Conservation (phyloP, 2,329 filamentous ascomycete genomes). For the Raffaelea deltoideospora region DNA sequence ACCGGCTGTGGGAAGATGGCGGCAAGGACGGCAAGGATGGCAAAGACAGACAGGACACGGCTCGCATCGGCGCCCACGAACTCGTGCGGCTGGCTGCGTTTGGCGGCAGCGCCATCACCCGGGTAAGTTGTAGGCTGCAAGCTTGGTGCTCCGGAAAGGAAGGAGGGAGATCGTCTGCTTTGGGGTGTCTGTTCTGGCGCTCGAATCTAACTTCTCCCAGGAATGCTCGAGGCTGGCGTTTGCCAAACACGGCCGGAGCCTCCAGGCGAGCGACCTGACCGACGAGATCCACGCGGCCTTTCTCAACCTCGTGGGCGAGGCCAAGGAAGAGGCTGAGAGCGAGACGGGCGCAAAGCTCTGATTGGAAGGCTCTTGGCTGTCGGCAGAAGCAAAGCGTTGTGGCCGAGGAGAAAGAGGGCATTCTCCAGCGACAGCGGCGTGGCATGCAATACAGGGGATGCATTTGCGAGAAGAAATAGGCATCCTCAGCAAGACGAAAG, state of each 20-base stretch:
- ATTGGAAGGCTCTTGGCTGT: neutral
- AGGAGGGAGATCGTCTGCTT: too few species aligned
- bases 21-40: conserved; percentile 13
- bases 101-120: conserved; percentile 74
- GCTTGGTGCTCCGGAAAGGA: too few species aligned
- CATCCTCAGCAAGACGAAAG: too few species aligned
- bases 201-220: too few species aligned
- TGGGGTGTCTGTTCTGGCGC: too few species aligned
- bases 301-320: conserved; percentile 62
- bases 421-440: neutral
- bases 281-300: conserved; percentile 80
- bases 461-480: neutral
- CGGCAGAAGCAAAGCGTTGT: neutral
- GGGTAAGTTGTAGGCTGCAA: conserved; percentile 35
- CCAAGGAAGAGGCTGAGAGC: conserved; percentile 25
- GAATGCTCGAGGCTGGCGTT: conserved; percentile 82
- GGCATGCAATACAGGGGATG: neutral
- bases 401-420: too few species aligned
- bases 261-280: conserved; percentile 88
- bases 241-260: conserved; percentile 64
- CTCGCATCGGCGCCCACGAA: conserved; percentile 19
- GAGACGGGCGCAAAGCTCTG: conserved; percentile 12
- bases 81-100: conserved; percentile 68
- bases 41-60: too few species aligned
- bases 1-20: conserved; percentile 59